Evolutionary conservation across 2,329 filamentous ascomycete genomes (phyloP), one percentile per base, ranked within the genome.

Genomic region (Colletotrichum camelliae): DNA sequence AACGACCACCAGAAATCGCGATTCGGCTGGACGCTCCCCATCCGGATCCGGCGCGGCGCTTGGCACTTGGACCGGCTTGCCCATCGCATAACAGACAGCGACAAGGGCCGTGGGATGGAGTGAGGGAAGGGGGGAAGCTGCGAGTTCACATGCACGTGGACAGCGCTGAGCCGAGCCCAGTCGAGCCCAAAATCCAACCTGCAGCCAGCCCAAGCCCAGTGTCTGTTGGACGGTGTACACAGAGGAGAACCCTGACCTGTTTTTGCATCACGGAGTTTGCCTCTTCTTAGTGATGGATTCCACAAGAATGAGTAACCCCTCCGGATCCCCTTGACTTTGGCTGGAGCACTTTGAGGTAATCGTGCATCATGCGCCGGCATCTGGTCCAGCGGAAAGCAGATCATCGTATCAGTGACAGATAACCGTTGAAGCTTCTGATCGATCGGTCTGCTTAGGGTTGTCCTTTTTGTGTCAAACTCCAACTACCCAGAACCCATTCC

Each of bases 21-120:
- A 55, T 16, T 71, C 72, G 72, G 73, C 27, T 73, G 70, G 64
- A 75, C 73, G 64, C 73, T 75, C 73, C 64, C 35, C 72, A 75
- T 75, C 73, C 73, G 70, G 70, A 61, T 58, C 73, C 73, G 73
- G 73, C 64, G 21, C 73, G 64, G 70, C 33, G 73, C 70, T 75
- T 75, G 70, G 70, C 72, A 72, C 55, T 62, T 52, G 29, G 62
- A 70, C 55, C 35, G 31, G 33, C 29, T 33, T 69, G 52, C 65
- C 70, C 62, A 69, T 73, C 24, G 55, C 67, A 62, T 33, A 61
- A 61, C 10, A 33, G 33, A 33, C 31, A 21, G 16, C 29, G 12
- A 35, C 18, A 33, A 33, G 58, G 33, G 31, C 31, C 18, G 31
- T 33, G 52, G 27, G 27, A 48, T 27, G 33, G 35, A 48, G 39